phyloP scores from a whole-genome alignment of 257 asterid genomes.

The Rehmannia glutinosa region DNA sequence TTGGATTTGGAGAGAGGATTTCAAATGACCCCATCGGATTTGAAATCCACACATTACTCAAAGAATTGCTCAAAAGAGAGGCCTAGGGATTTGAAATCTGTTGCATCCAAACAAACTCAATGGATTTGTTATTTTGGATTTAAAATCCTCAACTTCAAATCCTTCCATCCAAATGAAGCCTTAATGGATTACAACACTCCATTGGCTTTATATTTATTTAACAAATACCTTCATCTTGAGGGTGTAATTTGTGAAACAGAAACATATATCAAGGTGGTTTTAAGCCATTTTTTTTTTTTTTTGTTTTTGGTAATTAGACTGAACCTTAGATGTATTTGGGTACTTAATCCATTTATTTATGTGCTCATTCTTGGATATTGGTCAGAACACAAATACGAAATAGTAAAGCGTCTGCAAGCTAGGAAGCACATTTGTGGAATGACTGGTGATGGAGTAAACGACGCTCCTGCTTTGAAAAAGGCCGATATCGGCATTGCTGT shows the following conservation, averaged over 20 bases:
- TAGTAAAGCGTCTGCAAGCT: constrained; percentile 95
- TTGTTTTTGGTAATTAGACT: no score
- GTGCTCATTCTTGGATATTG: constrained; percentile 4
- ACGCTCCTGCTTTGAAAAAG: constrained; percentile 96
- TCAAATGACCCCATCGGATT: no score
- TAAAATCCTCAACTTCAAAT: background rate
- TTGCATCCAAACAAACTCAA: no score
- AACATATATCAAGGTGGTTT: background rate
- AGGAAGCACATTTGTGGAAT: constrained; percentile 97
- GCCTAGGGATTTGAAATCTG: no score
- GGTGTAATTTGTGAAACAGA: background rate
- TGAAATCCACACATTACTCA: no score
- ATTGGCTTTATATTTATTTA: no score
- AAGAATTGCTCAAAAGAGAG: no score
- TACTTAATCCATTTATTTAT: background rate
- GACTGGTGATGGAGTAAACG: constrained; percentile 99
- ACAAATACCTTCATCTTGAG: background rate
- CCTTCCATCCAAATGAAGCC: background rate
- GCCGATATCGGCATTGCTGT: constrained; percentile 99
- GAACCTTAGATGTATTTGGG: no score
- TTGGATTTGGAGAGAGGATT: no score
- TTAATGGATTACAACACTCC: no score
- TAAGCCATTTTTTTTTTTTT: no score
- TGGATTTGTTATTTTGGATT: no score
- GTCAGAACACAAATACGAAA: constrained; percentile 94